These are phyloP conservation scores for Hymenoscyphus linearis DNA, from an alignment of 2,329 filamentous ascomycete species.

Conservation along the genomic window DNA sequence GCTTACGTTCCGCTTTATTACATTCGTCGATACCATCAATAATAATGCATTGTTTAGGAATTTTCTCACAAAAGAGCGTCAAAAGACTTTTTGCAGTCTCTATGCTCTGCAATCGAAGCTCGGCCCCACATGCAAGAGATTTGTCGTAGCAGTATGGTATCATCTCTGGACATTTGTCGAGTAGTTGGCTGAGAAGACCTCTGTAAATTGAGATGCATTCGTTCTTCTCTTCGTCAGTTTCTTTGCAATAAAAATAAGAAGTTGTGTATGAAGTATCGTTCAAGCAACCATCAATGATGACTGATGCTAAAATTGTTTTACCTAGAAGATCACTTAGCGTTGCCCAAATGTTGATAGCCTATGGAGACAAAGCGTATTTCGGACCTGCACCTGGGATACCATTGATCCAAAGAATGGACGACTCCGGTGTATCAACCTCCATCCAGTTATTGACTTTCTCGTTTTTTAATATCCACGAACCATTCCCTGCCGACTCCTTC, in stretches of 20 bases:
- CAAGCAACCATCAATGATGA: slow-evolving; percentile 33
- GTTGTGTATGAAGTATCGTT: slow-evolving; percentile 14
- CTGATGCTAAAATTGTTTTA: slow-evolving; percentile 37
- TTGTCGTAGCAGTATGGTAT: slow-evolving; percentile 34
- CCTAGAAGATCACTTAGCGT: slow-evolving; percentile 21
- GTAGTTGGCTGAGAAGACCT: slow-evolving; percentile 33
- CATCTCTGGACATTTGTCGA: slow-evolving; percentile 28
- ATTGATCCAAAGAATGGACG: slow-evolving; percentile 35
- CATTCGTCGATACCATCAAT: slow-evolving; percentile 42
- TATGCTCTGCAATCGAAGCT: slow-evolving; percentile 27
- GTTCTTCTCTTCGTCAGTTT: slow-evolving; percentile 29
- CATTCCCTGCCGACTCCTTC: slow-evolving; percentile 21
- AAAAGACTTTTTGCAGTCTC: slow-evolving; percentile 32
- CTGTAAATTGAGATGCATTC: slow-evolving; percentile 32
- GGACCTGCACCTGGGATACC: slow-evolving; percentile 38
- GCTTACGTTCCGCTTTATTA: slow-evolving; percentile 28
- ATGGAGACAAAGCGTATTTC: background rate
- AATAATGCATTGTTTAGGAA: slow-evolving; percentile 29
- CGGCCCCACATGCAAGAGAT: slow-evolving; percentile 26
- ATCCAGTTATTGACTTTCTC: slow-evolving; percentile 14
- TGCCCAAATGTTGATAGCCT: background rate
- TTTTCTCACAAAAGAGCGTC: slow-evolving; percentile 19
- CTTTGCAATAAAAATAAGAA: slow-evolving; percentile 38
- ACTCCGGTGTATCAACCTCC: slow-evolving; percentile 13
- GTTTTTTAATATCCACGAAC: slow-evolving; percentile 32